Evolutionary conservation across 495 filamentous ascomycete genomes (phyloP).

Genomic region (Aspergillus haitiensis): DNA sequence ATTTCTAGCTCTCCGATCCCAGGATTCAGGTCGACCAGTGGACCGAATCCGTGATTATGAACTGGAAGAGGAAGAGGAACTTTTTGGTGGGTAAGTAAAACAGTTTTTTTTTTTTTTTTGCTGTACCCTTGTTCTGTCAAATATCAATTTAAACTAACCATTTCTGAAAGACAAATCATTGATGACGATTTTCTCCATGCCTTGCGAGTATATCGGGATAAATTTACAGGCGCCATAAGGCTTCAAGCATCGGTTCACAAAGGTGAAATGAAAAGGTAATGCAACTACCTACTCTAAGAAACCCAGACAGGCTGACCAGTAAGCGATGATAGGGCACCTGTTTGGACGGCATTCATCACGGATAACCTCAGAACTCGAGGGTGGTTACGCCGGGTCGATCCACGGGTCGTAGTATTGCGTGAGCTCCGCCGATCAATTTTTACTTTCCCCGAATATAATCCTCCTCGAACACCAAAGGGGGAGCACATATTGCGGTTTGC

Average conservation of each 20-base stretch:
- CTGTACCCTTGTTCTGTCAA: background rate
- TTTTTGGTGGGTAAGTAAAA: slow-evolving; percentile 65
- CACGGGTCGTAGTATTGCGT: slow-evolving; percentile 57
- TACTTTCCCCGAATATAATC: slow-evolving; percentile 55
- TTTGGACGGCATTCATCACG: slow-evolving; percentile 79
- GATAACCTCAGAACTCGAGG: slow-evolving; percentile 53
- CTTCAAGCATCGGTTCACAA: slow-evolving; percentile 53
- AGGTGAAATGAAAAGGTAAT: slow-evolving; percentile 44
- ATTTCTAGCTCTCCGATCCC: slow-evolving; percentile 71
- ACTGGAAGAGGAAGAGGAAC: slow-evolving; percentile 60
- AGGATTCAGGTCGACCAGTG: slow-evolving; percentile 57
- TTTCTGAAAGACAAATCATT: slow-evolving; percentile 58
- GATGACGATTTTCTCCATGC: slow-evolving; percentile 71
- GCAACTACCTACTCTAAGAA: background rate
- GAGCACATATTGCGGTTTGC: slow-evolving; percentile 44
- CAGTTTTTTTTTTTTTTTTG: too few relatives aligned
- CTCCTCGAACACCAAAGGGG: slow-evolving; percentile 35
- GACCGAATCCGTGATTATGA: slow-evolving; percentile 58
- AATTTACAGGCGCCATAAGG: slow-evolving; percentile 58
- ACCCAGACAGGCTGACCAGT: background rate
- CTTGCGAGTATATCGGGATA: slow-evolving; percentile 70
- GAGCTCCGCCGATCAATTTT: slow-evolving; percentile 64
- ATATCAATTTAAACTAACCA: background rate
- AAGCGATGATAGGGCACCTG: slow-evolving; percentile 46
- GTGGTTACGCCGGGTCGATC: slow-evolving; percentile 56